Evolutionary conservation across 306 rosid species (phyloP).

Genomic region (Corylus americana): DNA sequence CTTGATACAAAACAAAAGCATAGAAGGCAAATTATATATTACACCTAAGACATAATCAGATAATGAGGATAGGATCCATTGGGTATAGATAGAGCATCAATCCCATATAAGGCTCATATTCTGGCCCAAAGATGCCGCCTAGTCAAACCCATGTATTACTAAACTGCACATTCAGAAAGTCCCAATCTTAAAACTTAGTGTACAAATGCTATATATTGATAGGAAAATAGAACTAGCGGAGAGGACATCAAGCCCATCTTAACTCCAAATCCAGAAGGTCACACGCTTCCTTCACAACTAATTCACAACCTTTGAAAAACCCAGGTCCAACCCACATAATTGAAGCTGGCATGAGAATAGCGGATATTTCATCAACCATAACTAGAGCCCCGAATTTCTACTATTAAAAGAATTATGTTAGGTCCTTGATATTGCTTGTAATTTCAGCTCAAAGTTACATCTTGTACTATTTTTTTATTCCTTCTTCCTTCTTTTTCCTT

Average conservation of each 20-base stretch:
- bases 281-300: neutral
- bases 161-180: neutral
- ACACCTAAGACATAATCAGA: neutral
- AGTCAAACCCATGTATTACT: neutral
- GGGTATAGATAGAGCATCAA: neutral
- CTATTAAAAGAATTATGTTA: neutral
- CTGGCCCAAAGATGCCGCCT: neutral
- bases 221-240: neutral
- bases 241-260: neutral
- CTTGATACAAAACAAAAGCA: neutral
- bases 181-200: neutral
- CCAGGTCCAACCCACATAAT: neutral
- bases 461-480: neutral
- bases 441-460: neutral
- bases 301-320: neutral
- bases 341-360: neutral
- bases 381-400: neutral
- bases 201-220: neutral
- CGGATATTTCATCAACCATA: neutral
- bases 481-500: neutral
- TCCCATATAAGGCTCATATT: neutral
- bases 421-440: neutral
- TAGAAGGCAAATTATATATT: neutral
- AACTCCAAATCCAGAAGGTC: neutral
- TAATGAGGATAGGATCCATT: neutral